Percentiles rank a stretch among this genome's conserved stretches.
Evolutionary conservation across 139 green algal genomes (phyloP).

Genomic region (Picochlorum sp.): DNA sequence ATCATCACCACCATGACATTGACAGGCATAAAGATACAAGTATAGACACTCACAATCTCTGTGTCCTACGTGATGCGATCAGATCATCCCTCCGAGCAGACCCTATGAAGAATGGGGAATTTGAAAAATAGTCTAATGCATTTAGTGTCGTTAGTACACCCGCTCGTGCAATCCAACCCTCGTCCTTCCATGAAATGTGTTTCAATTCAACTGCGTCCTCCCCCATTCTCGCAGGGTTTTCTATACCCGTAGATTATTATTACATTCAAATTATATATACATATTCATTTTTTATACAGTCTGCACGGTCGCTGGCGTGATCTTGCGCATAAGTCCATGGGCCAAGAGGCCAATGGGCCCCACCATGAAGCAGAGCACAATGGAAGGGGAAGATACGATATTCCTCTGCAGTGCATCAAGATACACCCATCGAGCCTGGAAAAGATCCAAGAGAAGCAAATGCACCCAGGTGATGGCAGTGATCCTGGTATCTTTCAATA

Average conservation of each 20-base stretch:
- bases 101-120: slow-evolving; percentile 50
- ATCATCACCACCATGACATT: not conserved
- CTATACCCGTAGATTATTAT: too few species aligned
- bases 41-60: not conserved
- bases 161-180: slow-evolving; percentile 33
- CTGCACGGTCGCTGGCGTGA: too few species aligned
- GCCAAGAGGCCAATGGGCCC: slow-evolving; percentile 69
- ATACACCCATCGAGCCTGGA: slow-evolving; percentile 62
- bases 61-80: too few species aligned
- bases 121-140: slow-evolving; percentile 74
- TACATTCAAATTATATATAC: too few species aligned
- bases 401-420: slow-evolving; percentile 52
- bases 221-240: too few species aligned
- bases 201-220: not conserved
- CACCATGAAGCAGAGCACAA: slow-evolving; percentile 86
- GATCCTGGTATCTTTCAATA: slow-evolving; percentile 29
- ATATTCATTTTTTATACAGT: too few species aligned
- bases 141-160: slow-evolving; percentile 36
- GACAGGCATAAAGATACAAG: not conserved
- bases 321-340: slow-evolving; percentile 30
- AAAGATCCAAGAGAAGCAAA: slow-evolving; percentile 73
- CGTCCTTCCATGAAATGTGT: slow-evolving; percentile 34
- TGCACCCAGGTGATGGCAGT: slow-evolving; percentile 66
- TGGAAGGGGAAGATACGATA: slow-evolving; percentile 51
- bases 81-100: not conserved